Percentiles rank a stretch among this genome's conserved stretches.
These are phyloP conservation scores for Tylopilus sp. DNA, from an alignment of 768 basidiomycete species.

Conservation along the genomic window DNA sequence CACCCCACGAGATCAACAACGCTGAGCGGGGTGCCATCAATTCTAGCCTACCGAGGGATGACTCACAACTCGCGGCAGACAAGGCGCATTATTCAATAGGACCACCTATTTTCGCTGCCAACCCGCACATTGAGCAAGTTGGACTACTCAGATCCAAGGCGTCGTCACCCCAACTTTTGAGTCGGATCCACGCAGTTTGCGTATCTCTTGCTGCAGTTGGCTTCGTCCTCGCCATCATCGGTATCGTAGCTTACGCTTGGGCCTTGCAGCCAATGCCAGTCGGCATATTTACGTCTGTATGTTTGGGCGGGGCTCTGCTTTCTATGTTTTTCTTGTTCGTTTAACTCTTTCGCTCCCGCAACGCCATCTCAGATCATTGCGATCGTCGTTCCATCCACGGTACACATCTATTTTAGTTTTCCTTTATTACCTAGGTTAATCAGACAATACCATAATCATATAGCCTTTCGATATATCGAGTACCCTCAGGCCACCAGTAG, in stretches of 20 bases:
- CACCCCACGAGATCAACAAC: slow-evolving; percentile 13
- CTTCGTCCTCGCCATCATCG: slow-evolving; percentile 47
- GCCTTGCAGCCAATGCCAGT: slow-evolving; percentile 42
- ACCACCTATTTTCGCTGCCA: slow-evolving; percentile 35
- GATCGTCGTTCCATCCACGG: too few relatives aligned
- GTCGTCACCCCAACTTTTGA: slow-evolving; percentile 40
- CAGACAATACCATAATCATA: too few relatives aligned
- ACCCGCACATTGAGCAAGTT: slow-evolving; percentile 52
- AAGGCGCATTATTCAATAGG: background rate
- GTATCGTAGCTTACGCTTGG: slow-evolving; percentile 53
- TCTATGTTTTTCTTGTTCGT: slow-evolving; percentile 9
- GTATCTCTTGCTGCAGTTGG: slow-evolving; percentile 45
- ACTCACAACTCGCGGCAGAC: too few relatives aligned
- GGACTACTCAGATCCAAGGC: slow-evolving; percentile 40
- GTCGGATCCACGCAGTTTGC: slow-evolving; percentile 48
- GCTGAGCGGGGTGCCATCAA: slow-evolving; percentile 10
- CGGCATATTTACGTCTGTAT: slow-evolving; percentile 40
- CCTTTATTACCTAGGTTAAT: too few relatives aligned
- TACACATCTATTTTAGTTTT: too few relatives aligned
- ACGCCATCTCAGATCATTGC: background rate
- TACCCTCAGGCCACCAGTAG: too few relatives aligned
- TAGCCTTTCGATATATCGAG: too few relatives aligned
- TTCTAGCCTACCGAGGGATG: background rate
- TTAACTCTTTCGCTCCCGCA: background rate
- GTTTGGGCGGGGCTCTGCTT: slow-evolving; percentile 36